phyloP scores from a whole-genome alignment of 306 rosid genomes.

The Mimosa pudica region DNA sequence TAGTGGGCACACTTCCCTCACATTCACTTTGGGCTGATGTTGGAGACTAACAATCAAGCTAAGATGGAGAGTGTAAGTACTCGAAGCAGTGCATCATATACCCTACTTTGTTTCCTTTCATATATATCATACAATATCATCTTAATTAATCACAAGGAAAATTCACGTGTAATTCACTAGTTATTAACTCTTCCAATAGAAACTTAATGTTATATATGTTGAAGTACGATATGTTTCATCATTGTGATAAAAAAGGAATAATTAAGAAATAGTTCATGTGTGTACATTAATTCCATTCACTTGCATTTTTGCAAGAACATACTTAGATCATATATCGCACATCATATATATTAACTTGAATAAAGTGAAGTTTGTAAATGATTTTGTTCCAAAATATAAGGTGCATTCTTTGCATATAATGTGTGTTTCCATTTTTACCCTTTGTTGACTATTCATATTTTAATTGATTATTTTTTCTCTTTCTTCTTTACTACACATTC shows the following conservation, averaged over 20 bases:
- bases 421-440: no score
- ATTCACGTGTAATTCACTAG: not conserved
- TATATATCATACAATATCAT: no score
- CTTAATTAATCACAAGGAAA: not conserved
- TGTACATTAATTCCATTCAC: not conserved
- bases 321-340: not conserved
- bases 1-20: slow-evolving; percentile 99
- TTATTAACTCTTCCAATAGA: not conserved
- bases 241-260: no score
- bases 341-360: not conserved
- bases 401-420: no score
- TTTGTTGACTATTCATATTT: no score
- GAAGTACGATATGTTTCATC: no score
- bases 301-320: not conserved
- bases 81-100: not conserved
- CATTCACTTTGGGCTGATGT: slow-evolving; percentile 91
- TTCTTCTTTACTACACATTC: no score
- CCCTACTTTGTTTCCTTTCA: not conserved
- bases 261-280: not conserved
- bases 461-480: no score
- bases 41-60: slow-evolving; percentile 84
- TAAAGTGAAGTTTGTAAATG: no score
- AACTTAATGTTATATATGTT: not conserved
- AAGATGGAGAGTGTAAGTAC: slow-evolving; percentile 78
- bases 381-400: no score